Evolutionary conservation across 2,329 filamentous ascomycete species (phyloP).

Genomic region (Incumbomyces lentus): DNA sequence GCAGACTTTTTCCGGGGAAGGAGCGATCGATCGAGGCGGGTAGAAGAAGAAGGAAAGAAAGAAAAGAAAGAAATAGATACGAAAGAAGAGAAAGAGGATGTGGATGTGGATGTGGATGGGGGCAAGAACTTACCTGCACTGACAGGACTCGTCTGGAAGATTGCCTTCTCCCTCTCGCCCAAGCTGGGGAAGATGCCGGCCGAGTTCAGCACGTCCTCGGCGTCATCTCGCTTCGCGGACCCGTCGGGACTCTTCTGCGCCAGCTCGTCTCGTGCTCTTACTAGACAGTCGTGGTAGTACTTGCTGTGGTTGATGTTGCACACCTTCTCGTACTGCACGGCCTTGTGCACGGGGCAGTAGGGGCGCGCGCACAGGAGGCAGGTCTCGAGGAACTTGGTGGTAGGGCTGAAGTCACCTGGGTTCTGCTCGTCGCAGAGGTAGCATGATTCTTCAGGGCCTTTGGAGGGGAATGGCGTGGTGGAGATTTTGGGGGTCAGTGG

Average conservation of each 20-base stretch:
- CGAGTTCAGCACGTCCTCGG: conserved; percentile 17
- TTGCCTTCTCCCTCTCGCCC: conserved; percentile 21
- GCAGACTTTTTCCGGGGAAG: no score
- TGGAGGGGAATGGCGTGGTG: conserved; percentile 6
- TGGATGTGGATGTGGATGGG: no score
- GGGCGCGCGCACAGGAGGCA: conserved; percentile 19
- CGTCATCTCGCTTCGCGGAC: conserved; percentile 6
- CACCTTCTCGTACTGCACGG: conserved; percentile 15
- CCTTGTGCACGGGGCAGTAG: conserved; percentile 21
- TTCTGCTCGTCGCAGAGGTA: conserved; percentile 23
- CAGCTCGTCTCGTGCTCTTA: conserved; percentile 13
- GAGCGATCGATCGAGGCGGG: no score
- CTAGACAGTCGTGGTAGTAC: conserved; percentile 19
- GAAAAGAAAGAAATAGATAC: no score
- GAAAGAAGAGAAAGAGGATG: no score
- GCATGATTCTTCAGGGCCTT: conserved; percentile 8
- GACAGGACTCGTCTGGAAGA: conserved; percentile 20
- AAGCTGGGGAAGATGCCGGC: conserved; percentile 20
- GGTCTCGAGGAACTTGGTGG: conserved; percentile 20
- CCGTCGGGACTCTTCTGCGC: conserved; percentile 11
- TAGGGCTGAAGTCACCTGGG: conserved; percentile 21
- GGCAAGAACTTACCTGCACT: conserved; percentile 10
- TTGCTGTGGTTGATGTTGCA: conserved; percentile 21
- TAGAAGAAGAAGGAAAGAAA: neutral
- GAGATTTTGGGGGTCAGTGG: conserved; percentile 5